Base-by-base conservation (phyloP, 164 flowering plant species). In the Vitis cinerea region DNA sequence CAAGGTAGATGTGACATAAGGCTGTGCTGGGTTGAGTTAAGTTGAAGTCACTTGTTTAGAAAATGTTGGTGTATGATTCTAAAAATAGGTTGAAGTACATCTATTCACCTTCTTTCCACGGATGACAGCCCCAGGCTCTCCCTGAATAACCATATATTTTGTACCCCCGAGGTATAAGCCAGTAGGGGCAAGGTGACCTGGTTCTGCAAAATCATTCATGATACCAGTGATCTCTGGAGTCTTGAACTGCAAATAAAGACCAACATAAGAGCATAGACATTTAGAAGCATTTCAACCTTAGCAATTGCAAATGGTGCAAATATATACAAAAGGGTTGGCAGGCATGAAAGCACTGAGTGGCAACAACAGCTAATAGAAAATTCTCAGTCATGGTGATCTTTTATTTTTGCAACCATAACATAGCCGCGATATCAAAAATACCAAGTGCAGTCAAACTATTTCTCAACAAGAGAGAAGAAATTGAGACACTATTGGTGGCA, bases 61-160 rank as follows among this genome's bases (percentile, higher is more conserved):
- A 53, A 53, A 13, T 14, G 14, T 12, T 53, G 15, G 2, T 53
- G n/a, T 53, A 53, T 12, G 31, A 14, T 61, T 9, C 23, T n/a
- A 50, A 11, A 16, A 50, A 6, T 5, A 17, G 53, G 50, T 17
- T 60, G 15, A 60, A 47, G 49, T 60, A 60, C 19, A 54, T 52
- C 4, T 12, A 37, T 47, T 73, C 64, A 83, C 91, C 91, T 85
- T 87, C 80, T 87, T 87, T 17, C 91, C 91, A 13, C 91, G 86
- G 72, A 87, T 87, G 17, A 87, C 91, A 74, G 84, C 88, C 7
- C 83, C 86, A 19, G 87, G 75, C 70, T 87, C 90, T n/a, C 90
- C 90, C 71, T 85, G 88, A 58, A 87, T 87, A 1, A 87, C 88
- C 90, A 87, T 87, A 70, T 87, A 87, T 64, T 87, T 87, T 11